Percentiles rank a stretch among this genome's conserved stretches.
Conservation (phyloP, 2,329 filamentous ascomycete species). For the Fusarium redolens region DNA sequence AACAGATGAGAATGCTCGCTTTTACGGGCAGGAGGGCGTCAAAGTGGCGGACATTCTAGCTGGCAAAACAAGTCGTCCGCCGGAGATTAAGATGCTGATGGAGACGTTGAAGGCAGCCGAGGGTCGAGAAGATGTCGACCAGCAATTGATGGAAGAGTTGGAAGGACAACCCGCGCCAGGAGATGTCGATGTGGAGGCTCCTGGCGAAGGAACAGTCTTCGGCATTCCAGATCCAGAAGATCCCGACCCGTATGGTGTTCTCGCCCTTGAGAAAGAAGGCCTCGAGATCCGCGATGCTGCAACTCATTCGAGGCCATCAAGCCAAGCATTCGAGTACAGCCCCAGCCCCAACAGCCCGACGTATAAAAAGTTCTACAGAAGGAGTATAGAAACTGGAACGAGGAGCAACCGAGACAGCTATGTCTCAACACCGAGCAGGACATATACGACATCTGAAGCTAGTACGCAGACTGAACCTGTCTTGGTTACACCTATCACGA, state of each 20-base stretch:
- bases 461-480: constrained; percentile 46
- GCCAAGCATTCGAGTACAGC: constrained; percentile 51
- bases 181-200: constrained; percentile 49
- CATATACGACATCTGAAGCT: constrained; percentile 41
- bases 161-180: constrained; percentile 51
- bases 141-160: constrained; percentile 48
- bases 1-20: constrained; percentile 84
- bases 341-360: constrained; percentile 51
- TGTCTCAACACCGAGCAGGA: constrained; percentile 29
- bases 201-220: constrained; percentile 45
- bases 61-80: constrained; percentile 52
- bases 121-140: constrained; percentile 50
- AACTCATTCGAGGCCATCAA: constrained; percentile 49
- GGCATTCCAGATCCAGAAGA: constrained; percentile 53
- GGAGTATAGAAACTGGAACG: constrained; percentile 38
- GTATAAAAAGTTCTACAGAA: constrained; percentile 52
- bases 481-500: constrained; percentile 16
- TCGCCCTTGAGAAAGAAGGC: constrained; percentile 51
- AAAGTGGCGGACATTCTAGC: constrained; percentile 58
- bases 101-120: constrained; percentile 51
- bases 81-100: constrained; percentile 47
- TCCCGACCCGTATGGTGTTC: constrained; percentile 53
- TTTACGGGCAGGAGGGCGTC: constrained; percentile 75
- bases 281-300: constrained; percentile 52
- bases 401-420: constrained; percentile 40